Percentiles rank a stretch among this genome's conserved stretches.
Evolutionary conservation across 2,329 filamentous ascomycete genomes (phyloP).

Genomic region (Penicillium sp.): DNA sequence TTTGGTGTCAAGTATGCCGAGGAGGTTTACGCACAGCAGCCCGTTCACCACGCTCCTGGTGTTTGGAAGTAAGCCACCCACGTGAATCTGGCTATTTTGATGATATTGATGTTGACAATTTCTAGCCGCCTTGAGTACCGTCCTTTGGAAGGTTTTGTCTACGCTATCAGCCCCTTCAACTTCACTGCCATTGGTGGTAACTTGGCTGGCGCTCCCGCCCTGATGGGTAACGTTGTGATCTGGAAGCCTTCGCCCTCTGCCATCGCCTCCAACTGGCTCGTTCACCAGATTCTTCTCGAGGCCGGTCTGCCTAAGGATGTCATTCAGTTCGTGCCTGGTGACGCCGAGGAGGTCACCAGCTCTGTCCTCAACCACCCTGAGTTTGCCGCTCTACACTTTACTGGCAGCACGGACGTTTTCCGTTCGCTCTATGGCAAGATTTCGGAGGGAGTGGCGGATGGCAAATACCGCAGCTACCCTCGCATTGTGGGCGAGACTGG

Average conservation of each 20-base stretch:
- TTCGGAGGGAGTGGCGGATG: constrained; percentile 75
- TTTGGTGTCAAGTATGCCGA: constrained; percentile 92
- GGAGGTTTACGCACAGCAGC: constrained; percentile 85
- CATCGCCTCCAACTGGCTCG: constrained; percentile 85
- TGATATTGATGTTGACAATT: not conserved
- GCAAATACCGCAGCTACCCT: constrained; percentile 80
- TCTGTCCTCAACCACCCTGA: constrained; percentile 72
- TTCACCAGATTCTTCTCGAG: constrained; percentile 88
- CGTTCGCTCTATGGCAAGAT: constrained; percentile 85
- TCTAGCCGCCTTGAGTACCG: constrained; percentile 74
- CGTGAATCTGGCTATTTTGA: not conserved
- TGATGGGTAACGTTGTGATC: constrained; percentile 91
- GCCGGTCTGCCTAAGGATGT: constrained; percentile 86
- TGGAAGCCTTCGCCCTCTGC: constrained; percentile 95
- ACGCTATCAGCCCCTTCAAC: constrained; percentile 93
- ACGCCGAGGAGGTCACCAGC: constrained; percentile 80
- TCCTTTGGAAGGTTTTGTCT: constrained; percentile 91
- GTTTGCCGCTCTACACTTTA: constrained; percentile 93
- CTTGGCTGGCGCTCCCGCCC: constrained; percentile 75
- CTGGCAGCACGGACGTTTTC: constrained; percentile 89
- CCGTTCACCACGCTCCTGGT: constrained; percentile 75
- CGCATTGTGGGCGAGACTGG: constrained; percentile 88
- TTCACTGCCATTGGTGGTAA: constrained; percentile 95
- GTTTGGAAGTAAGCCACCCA: constrained; percentile 70
- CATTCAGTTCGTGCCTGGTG: constrained; percentile 89